These are phyloP conservation scores for Trametes sp. DNA, from an alignment of 1,284 basidiomycete genomes.

Conservation along the genomic window DNA sequence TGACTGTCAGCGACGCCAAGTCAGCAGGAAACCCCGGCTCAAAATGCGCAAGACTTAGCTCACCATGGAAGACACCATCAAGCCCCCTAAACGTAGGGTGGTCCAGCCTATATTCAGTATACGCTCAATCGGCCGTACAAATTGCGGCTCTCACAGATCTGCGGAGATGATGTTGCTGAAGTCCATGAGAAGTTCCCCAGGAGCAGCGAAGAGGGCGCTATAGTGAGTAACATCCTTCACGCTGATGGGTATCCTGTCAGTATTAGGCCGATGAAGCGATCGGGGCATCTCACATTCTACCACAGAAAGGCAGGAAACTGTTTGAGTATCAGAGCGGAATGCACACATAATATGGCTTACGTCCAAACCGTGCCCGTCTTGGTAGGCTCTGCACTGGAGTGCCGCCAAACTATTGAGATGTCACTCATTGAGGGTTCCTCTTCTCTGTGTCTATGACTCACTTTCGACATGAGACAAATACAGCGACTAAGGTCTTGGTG, in stretches of 20 bases:
- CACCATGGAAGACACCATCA: constrained; percentile 27
- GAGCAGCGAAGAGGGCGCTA: constrained; percentile 66
- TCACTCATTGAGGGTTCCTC: not conserved
- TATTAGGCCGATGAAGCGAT: too few relatives aligned
- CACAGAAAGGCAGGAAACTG: not conserved
- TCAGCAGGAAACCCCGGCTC: too few relatives aligned
- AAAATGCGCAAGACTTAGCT: not conserved
- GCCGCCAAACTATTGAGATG: constrained; percentile 19
- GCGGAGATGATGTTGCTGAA: constrained; percentile 68
- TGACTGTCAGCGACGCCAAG: constrained; percentile 14
- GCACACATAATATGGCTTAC: not conserved
- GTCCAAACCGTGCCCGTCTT: constrained; percentile 74
- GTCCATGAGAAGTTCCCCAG: constrained; percentile 71
- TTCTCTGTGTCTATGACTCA: not conserved
- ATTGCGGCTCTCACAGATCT: constrained; percentile 41
- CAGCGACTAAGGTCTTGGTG: constrained; percentile 13
- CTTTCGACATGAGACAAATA: constrained; percentile 35
- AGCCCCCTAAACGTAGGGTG: constrained; percentile 14
- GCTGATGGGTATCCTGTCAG: constrained; percentile 31
- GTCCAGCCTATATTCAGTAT: not conserved
- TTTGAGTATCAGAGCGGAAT: constrained; percentile 37
- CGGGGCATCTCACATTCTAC: constrained; percentile 10
- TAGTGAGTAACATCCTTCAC: constrained; percentile 77
- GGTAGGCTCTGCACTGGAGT: constrained; percentile 30
- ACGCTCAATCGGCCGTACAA: not conserved